These are phyloP conservation scores for Entamoeba invadens DNA, from an alignment of 208 protist species.

Conservation along the genomic window DNA sequence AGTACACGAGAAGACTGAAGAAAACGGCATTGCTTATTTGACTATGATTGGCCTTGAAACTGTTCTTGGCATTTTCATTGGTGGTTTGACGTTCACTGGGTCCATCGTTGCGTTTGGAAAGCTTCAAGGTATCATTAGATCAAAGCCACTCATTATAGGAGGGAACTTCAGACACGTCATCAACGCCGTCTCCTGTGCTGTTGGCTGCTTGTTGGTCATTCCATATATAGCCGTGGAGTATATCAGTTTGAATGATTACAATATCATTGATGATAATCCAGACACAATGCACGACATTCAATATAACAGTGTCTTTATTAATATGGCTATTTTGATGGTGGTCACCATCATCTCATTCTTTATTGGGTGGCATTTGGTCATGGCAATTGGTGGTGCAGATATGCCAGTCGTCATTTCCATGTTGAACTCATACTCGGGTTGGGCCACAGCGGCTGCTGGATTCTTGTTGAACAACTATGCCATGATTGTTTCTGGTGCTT, in stretches of 20 bases:
- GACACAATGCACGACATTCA: neutral
- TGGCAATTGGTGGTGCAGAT: slow-evolving; percentile 63
- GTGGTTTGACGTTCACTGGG: slow-evolving; percentile 61
- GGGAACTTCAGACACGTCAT: slow-evolving; percentile 10
- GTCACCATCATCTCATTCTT: slow-evolving; percentile 36
- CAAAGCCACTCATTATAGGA: slow-evolving; percentile 20
- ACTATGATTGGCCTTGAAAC: neutral
- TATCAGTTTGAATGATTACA: neutral
- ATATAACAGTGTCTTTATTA: slow-evolving; percentile 12
- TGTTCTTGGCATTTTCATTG: slow-evolving; percentile 46
- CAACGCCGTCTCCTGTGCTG: slow-evolving; percentile 29
- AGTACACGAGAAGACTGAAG: neutral
- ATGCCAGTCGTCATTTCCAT: slow-evolving; percentile 74
- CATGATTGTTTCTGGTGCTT: slow-evolving; percentile 58
- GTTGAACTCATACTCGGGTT: slow-evolving; percentile 66
- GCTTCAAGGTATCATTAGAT: slow-evolving; percentile 46
- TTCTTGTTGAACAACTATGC: slow-evolving; percentile 60
- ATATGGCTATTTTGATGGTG: slow-evolving; percentile 18
- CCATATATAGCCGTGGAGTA: neutral
- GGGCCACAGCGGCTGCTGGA: slow-evolving; percentile 54
- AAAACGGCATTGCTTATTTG: neutral
- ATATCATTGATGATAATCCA: neutral
- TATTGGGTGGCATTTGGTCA: slow-evolving; percentile 29
- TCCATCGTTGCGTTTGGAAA: slow-evolving; percentile 65
- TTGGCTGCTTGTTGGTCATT: neutral